These are phyloP conservation scores for Blastobotrys raffinosifermentans DNA, from an alignment of 1,139 yeast species.

Conservation along the genomic window DNA sequence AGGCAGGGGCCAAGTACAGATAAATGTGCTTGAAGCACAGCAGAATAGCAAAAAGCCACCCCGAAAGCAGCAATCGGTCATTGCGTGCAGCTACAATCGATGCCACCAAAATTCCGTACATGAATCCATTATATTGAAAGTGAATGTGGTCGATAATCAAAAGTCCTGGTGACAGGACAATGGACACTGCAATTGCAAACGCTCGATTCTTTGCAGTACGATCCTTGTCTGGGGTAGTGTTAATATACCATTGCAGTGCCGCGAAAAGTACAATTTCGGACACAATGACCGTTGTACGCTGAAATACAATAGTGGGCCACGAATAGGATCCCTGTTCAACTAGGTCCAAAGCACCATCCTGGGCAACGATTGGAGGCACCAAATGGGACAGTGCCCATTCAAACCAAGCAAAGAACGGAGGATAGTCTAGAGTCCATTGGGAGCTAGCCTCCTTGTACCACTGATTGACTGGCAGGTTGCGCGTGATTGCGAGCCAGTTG, in stretches of 20 bases:
- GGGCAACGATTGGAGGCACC: slow-evolving; percentile 54
- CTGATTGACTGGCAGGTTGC: slow-evolving; percentile 61
- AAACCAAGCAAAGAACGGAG: slow-evolving; percentile 95
- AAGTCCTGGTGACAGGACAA: slow-evolving; percentile 84
- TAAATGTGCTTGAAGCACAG: slow-evolving; percentile 93
- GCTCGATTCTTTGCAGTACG: slow-evolving; percentile 35
- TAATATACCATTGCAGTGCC: slow-evolving; percentile 66
- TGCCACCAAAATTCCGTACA: slow-evolving; percentile 75
- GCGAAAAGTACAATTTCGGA: slow-evolving; percentile 69
- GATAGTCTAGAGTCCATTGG: slow-evolving; percentile 96
- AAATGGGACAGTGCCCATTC: slow-evolving; percentile 73
- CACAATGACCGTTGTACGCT: slow-evolving; percentile 69
- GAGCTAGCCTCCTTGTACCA: slow-evolving; percentile 87
- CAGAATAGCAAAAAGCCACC: slow-evolving; percentile 65
- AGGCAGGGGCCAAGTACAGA: slow-evolving; percentile 91
- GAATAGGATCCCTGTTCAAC: slow-evolving; percentile 64
- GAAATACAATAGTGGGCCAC: slow-evolving; percentile 73
- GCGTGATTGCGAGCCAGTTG: slow-evolving; percentile 92
- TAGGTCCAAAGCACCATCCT: slow-evolving; percentile 76
- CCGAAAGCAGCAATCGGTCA: slow-evolving; percentile 55
- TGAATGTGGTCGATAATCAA: slow-evolving; percentile 87
- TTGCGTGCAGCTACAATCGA: slow-evolving; percentile 68
- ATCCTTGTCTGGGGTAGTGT: slow-evolving; percentile 29
- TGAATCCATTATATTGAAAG: slow-evolving; percentile 90
- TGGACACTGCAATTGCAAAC: slow-evolving; percentile 74